Conservation (phyloP, 805 yeast genomes). For the Wickerhamomyces hampshirensis region DNA sequence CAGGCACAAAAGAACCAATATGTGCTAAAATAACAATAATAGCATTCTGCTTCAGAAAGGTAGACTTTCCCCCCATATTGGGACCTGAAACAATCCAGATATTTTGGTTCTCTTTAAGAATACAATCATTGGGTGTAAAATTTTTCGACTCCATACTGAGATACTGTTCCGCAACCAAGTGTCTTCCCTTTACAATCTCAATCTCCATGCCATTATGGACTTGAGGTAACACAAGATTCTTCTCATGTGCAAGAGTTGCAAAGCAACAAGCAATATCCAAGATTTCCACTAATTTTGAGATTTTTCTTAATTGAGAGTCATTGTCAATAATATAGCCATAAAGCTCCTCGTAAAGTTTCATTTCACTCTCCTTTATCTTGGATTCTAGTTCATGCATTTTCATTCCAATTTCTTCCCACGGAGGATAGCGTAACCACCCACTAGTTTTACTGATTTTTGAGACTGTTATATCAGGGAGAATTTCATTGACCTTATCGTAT, state of each 20-base stretch:
- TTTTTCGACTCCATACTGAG: constrained; percentile 26
- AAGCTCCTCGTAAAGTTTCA: not conserved
- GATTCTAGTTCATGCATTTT: not conserved
- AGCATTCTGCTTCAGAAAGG: constrained; percentile 86
- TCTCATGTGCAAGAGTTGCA: constrained; percentile 66
- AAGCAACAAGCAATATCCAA: constrained; percentile 74
- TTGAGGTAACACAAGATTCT: constrained; percentile 59
- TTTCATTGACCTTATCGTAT: not conserved
- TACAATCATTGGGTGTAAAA: constrained; percentile 84
- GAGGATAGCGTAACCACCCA: not conserved
- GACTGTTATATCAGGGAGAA: not conserved
- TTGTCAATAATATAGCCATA: not conserved
- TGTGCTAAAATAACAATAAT: constrained; percentile 84
- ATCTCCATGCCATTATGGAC: constrained; percentile 45
- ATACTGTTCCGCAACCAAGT: constrained; percentile 80
- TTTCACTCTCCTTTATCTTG: not conserved
- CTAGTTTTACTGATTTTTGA: not conserved
- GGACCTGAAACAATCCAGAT: constrained; percentile 90
- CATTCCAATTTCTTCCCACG: not conserved
- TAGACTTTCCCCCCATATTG: constrained; percentile 96
- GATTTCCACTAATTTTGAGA: constrained; percentile 51
- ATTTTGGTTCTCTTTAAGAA: constrained; percentile 43
- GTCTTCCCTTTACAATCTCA: constrained; percentile 65
- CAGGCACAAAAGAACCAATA: constrained; percentile 86
- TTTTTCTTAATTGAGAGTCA: constrained; percentile 38